phyloP scores from a whole-genome alignment of 768 basidiomycete genomes.

The Filobasidium wieringae region DNA sequence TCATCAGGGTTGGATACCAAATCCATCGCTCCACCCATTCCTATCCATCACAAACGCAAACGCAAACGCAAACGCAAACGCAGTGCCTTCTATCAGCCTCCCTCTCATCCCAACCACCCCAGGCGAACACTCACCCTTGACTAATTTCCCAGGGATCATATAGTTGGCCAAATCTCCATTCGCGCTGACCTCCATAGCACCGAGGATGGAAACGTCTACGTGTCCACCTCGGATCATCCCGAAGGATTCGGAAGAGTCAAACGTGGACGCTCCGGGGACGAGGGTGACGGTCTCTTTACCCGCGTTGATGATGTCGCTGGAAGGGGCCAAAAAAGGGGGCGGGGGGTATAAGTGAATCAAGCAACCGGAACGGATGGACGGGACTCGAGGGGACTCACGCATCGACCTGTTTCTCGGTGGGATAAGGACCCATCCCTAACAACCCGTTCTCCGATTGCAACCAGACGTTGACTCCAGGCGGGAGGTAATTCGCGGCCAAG shows the following conservation, averaged over 20 bases:
- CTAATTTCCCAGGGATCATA: constrained; percentile 82
- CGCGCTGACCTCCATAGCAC: constrained; percentile 81
- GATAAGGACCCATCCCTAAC: constrained; percentile 42
- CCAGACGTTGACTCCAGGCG: constrained; percentile 40
- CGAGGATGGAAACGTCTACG: constrained; percentile 83
- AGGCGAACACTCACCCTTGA: constrained; percentile 19
- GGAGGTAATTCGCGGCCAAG: constrained; percentile 37
- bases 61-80: too few relatives aligned
- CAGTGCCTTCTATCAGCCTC: not conserved
- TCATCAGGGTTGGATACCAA: constrained; percentile 90
- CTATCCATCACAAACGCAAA: too few relatives aligned
- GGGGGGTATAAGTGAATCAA: not conserved
- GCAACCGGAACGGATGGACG: not conserved
- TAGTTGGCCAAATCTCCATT: constrained; percentile 79
- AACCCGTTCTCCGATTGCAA: constrained; percentile 42
- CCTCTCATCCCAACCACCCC: too few relatives aligned
- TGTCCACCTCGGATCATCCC: constrained; percentile 97
- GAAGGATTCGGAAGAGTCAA: constrained; percentile 89
- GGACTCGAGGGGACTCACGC: constrained; percentile 22
- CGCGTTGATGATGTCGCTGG: constrained; percentile 37
- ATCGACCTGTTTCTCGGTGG: constrained; percentile 39
- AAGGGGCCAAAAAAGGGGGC: not conserved
- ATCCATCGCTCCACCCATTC: constrained; percentile 94
- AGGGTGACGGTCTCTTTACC: constrained; percentile 53
- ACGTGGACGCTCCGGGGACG: constrained; percentile 78